Conservation (phyloP, 2,329 filamentous ascomycete species). For the Nectriaceae sp. region DNA sequence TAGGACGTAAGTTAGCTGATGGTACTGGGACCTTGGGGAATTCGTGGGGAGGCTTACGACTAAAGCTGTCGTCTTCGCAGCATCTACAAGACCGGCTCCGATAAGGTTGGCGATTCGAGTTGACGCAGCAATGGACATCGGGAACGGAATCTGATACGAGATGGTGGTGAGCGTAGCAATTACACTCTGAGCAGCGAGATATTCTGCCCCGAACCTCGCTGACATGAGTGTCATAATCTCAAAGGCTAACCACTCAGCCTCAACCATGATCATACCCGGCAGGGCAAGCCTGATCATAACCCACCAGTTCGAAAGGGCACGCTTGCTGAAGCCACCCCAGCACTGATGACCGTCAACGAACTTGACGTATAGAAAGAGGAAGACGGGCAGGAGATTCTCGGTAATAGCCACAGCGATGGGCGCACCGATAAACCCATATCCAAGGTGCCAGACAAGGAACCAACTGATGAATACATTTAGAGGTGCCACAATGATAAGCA, state of each 20-base stretch:
- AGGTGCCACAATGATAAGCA: constrained; percentile 74
- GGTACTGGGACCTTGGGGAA: neutral
- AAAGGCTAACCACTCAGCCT: constrained; percentile 91
- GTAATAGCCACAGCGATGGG: constrained; percentile 80
- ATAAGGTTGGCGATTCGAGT: constrained; percentile 92
- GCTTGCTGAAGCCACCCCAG: constrained; percentile 78
- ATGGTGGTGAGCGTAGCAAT: constrained; percentile 76
- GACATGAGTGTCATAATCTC: constrained; percentile 85
- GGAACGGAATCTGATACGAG: constrained; percentile 90
- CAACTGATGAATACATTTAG: constrained; percentile 78
- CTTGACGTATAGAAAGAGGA: constrained; percentile 77
- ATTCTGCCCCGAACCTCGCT: constrained; percentile 75
- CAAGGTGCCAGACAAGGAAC: constrained; percentile 72
- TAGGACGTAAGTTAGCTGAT: constrained; percentile 4
- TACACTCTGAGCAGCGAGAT: constrained; percentile 86
- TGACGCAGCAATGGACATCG: constrained; percentile 82
- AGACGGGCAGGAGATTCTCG: constrained; percentile 73
- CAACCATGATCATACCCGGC: constrained; percentile 89
- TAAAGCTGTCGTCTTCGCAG: constrained; percentile 78
- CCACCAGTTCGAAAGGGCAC: constrained; percentile 75
- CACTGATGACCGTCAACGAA: constrained; percentile 75
- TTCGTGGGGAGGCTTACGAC: constrained; percentile 54
- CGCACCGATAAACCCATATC: constrained; percentile 75
- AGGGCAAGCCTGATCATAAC: constrained; percentile 83
- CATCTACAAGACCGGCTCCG: constrained; percentile 78